These are phyloP conservation scores for Colletotrichum siamense DNA, from an alignment of 2,329 filamentous ascomycete genomes.

Conservation along the genomic window DNA sequence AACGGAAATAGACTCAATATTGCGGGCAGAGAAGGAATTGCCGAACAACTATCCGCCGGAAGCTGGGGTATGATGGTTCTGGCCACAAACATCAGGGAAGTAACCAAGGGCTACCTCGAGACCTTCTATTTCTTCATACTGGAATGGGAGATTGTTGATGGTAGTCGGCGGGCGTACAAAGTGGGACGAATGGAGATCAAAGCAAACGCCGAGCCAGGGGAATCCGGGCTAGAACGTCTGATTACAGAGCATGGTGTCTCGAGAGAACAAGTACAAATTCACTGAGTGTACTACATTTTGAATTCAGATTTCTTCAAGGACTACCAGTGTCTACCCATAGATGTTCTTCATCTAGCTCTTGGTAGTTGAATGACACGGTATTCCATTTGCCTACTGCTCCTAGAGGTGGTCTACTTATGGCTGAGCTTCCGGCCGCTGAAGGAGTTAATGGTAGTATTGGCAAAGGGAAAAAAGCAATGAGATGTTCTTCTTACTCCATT, in stretches of 20 bases:
- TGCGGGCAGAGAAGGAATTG: background rate
- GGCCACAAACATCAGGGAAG: background rate
- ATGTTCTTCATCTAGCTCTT: background rate
- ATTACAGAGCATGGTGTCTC: background rate
- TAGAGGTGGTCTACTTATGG: background rate
- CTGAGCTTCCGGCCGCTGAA: background rate
- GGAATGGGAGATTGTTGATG: background rate
- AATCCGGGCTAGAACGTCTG: background rate
- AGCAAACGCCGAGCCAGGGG: background rate
- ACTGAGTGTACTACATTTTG: background rate
- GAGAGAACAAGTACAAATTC: background rate
- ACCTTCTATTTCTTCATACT: background rate
- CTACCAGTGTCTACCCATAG: background rate
- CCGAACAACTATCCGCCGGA: background rate
- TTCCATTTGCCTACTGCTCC: background rate
- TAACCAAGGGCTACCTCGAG: background rate
- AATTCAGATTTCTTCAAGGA: background rate
- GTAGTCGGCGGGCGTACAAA: background rate
- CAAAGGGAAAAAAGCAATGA: background rate
- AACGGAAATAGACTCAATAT: background rate
- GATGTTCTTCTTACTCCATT: background rate
- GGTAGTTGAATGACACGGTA: background rate
- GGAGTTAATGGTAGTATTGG: background rate
- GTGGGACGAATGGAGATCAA: background rate
- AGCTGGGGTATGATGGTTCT: background rate